A percentile compares a stretch with the other conserved stretches of the same genome.
Conservation (phyloP, 2,329 filamentous ascomycete genomes). For the Monosporascus sp. region DNA sequence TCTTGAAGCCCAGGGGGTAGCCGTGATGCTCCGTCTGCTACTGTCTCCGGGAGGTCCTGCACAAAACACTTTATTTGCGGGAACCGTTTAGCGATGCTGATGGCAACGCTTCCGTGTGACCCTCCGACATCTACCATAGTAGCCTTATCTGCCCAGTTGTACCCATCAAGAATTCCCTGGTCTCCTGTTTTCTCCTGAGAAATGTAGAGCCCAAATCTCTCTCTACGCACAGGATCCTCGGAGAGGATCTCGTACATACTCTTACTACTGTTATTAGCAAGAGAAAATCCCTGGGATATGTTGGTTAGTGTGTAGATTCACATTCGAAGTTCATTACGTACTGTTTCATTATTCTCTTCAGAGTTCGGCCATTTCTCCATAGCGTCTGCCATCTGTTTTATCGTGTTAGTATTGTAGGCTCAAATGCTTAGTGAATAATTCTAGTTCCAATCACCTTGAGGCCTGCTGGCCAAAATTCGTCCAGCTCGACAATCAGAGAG, state of each 20-base stretch:
- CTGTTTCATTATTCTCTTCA: conserved; percentile 18
- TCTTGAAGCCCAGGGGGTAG: conserved; percentile 9
- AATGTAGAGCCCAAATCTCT: conserved; percentile 13
- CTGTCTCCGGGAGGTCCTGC: conserved; percentile 12
- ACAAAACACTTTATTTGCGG: conserved; percentile 19
- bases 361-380: conserved; percentile 22
- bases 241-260: conserved; percentile 19
- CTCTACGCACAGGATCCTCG: conserved; percentile 11
- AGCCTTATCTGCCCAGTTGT: conserved; percentile 13
- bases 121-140: conserved; percentile 23
- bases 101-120: conserved; percentile 16
- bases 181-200: neutral
- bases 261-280: conserved; percentile 17
- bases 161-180: neutral
- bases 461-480: conserved; percentile 18
- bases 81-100: conserved; percentile 18
- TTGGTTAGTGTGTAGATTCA: neutral
- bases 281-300: conserved; percentile 11
- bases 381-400: conserved; percentile 14
- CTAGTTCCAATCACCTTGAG: conserved; percentile 7
- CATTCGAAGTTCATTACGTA: neutral
- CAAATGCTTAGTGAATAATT: no score
- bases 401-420: neutral
- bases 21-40: conserved; percentile 7
- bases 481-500: conserved; percentile 16